Evolutionary conservation across 768 basidiomycete species (phyloP), one percentile per base, ranked within the genome.

Genomic region (Stropharia rugosoannulata): DNA sequence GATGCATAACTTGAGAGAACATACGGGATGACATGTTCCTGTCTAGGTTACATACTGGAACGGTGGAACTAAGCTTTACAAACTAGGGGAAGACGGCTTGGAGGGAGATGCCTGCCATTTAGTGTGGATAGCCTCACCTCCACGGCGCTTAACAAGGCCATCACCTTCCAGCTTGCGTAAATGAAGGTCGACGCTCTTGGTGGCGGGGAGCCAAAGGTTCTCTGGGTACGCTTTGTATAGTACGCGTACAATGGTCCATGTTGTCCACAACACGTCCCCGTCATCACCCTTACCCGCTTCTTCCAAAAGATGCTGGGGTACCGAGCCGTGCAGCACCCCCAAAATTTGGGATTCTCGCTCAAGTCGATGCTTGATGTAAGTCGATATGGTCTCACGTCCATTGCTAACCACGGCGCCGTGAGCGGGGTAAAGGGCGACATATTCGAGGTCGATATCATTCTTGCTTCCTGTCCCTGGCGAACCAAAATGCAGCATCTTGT

Each of bases 301-400:
- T 4, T 41, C 27, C 7, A 37, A 18, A 22, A 61, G 47, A 5
- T 62, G 65, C 13, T 61, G 49, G 0, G 75, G 72, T 16, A 75
- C 70, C 8, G 72, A 41, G 19, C 66, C 66, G 18, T 74, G 64
- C 25, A 90, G 67, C 9, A 82, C 67, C 15, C 70, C 66, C 1
- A 97, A 46, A 36, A 98, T 84, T 73, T 98, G 87, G 7, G 75
- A 73, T 67, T 98, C 96, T 49, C 95, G 78, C 58, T 90, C 82
- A 53, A 87, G 76, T 8, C 95, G 83, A 65, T 98, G 94, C 35
- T 80, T 67, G 56, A 95, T 89, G 66, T 98, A 97, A 45, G 73
- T 79, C 45, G 73, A 66, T 63, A 98, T 85, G 29, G 83, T 74
- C 36, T 77, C 74, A 39, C 76, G 68, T 5, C 89, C 90, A 12